Evolutionary conservation across 371 early-diverging fungal genomes (phyloP).

Genomic region (Apophysomyces variabilis): DNA sequence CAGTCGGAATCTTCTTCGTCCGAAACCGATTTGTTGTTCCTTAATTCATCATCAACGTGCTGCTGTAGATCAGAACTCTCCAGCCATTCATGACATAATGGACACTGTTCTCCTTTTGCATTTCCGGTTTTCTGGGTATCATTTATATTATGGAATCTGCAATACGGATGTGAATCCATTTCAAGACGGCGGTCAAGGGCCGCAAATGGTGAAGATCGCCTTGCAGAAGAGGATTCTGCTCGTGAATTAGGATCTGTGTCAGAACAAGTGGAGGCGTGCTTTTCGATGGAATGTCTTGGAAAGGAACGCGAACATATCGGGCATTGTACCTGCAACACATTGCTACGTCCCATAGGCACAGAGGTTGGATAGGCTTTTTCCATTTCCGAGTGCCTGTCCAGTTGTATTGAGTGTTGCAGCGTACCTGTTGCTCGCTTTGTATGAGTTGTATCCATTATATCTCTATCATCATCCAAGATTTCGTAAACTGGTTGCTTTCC

Average conservation of each 20-base stretch:
- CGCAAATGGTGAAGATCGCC: neutral
- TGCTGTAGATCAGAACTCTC: neutral
- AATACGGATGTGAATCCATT: neutral
- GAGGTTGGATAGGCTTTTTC: no score
- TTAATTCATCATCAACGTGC: neutral
- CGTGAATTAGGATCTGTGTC: neutral
- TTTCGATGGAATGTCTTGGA: neutral
- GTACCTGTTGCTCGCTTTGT: neutral
- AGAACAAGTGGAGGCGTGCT: neutral
- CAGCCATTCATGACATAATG: neutral
- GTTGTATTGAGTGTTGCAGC: neutral
- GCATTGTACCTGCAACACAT: neutral
- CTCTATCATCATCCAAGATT: neutral
- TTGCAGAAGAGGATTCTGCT: neutral
- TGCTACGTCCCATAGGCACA: neutral
- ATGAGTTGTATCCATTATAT: neutral
- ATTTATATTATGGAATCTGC: neutral
- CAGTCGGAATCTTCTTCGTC: slow-evolving; percentile 3
- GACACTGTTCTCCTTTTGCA: neutral
- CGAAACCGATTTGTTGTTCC: neutral
- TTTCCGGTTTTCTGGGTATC: neutral
- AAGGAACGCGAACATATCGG: neutral
- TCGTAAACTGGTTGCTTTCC: neutral
- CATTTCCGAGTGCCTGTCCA: neutral
- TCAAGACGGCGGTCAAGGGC: neutral